Percentiles rank a stretch among this genome's conserved stretches.
phyloP scores from a whole-genome alignment of 108 stramenopile species.

The Nitzschia sp. region DNA sequence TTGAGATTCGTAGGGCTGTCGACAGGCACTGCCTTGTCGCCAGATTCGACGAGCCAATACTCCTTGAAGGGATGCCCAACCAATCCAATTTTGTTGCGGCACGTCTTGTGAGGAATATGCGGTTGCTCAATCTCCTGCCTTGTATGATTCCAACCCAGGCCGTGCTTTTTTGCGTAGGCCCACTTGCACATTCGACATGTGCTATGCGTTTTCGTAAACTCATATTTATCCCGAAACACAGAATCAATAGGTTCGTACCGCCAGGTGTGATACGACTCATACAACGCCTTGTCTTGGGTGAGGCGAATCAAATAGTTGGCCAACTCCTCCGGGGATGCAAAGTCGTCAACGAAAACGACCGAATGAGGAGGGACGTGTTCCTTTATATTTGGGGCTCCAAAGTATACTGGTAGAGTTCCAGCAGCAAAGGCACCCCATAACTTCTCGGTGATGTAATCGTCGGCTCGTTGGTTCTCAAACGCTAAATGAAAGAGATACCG shows the following conservation, averaged over 20 bases:
- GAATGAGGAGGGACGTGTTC: constrained; percentile 66
- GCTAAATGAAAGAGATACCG: constrained; percentile 65
- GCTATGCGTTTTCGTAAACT: constrained; percentile 45
- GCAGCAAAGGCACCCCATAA: constrained; percentile 60
- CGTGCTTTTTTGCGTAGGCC: constrained; percentile 61
- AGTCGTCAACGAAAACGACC: constrained; percentile 60
- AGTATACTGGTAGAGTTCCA: constrained; percentile 71
- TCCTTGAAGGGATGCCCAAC: constrained; percentile 48
- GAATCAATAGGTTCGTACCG: constrained; percentile 49
- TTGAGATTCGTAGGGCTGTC: constrained; percentile 1
- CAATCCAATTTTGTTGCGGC: constrained; percentile 28
- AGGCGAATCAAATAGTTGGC: constrained; percentile 54
- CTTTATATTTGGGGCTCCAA: constrained; percentile 67
- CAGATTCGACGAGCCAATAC: constrained; percentile 38
- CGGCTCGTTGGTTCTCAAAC: constrained; percentile 38
- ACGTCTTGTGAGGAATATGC: constrained; percentile 33
- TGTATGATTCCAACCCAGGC: constrained; percentile 58
- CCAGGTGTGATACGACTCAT: constrained; percentile 76
- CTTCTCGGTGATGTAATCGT: constrained; percentile 81
- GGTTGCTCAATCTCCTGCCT: constrained; percentile 45
- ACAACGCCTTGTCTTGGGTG: constrained; percentile 48
- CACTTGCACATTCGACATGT: constrained; percentile 72
- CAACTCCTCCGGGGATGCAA: constrained; percentile 38
- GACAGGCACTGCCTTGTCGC: background rate
- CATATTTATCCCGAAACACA: constrained; percentile 47